A percentile compares a stretch with the other conserved stretches of the same genome.
phyloP scores from a whole-genome alignment of 495 filamentous ascomycete genomes.

The Penicillium psychrofluorescens region DNA sequence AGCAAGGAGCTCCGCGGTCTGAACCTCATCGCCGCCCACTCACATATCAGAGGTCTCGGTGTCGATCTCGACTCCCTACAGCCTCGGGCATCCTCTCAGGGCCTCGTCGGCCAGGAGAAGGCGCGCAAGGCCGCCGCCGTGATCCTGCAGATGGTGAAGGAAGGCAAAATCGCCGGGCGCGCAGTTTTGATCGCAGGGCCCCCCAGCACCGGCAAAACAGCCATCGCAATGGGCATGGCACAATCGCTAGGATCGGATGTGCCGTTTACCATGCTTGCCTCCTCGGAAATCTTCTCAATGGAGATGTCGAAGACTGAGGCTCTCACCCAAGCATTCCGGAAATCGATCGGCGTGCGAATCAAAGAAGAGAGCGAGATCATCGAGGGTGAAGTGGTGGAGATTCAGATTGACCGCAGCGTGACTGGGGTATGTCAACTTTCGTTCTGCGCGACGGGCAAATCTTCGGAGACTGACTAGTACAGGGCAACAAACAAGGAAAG shows the following conservation, averaged over 20 bases:
- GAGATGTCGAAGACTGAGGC: constrained; percentile 99
- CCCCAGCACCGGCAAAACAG: constrained; percentile 96
- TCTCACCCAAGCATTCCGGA: constrained; percentile 93
- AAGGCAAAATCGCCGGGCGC: constrained; percentile 94
- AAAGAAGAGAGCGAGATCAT: constrained; percentile 99
- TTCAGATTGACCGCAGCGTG: constrained; percentile 95
- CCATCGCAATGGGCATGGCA: constrained; percentile 98
- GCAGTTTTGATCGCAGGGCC: constrained; percentile 94
- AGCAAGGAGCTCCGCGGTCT: constrained; percentile 88
- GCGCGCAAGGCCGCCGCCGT: constrained; percentile 93
- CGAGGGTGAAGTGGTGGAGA: constrained; percentile 98
- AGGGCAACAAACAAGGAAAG: constrained; percentile 94
- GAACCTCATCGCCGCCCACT: constrained; percentile 96
- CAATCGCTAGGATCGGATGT: constrained; percentile 90
- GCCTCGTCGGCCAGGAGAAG: constrained; percentile 94
- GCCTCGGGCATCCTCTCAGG: constrained; percentile 78
- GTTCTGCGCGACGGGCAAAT: not conserved
- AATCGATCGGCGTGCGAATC: constrained; percentile 92
- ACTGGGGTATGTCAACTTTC: constrained; percentile 57
- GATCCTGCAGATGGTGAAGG: constrained; percentile 96
- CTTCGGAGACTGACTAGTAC: constrained; percentile 12
- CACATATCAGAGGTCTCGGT: constrained; percentile 91
- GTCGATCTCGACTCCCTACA: constrained; percentile 89
- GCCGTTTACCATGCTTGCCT: constrained; percentile 91
- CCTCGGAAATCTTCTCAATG: constrained; percentile 94